Base-by-base conservation (phyloP, 192 early-diverging fungal species). In the Phycomyces blakesleeanus region DNA sequence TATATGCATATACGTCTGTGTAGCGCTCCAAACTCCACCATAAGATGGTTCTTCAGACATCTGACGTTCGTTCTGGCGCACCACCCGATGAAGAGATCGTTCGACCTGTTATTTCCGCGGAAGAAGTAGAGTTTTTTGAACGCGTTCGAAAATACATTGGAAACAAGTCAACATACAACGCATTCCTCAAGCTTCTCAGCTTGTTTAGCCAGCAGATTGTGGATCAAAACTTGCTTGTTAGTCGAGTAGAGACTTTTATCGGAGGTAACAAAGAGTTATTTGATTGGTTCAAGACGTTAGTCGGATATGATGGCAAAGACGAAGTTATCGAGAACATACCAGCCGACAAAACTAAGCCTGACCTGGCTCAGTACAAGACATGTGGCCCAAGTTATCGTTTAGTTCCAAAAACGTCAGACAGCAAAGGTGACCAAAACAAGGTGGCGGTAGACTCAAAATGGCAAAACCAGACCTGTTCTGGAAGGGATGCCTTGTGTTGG, bases 41-140 rank as follows among this genome's bases (percentile, higher is more conserved):
- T 11, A 51, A 49, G 2, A 18, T 25, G 27, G 59, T 42, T 26
- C 18, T 61, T 3, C 44, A 61, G 49, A 51, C 49, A 37, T 61
- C 59, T 49, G 27, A 61, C 29, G 59, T 61, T n/a, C 47, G 59
- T 1, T 61, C 57, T 12, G 38, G 60, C 4, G 25, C 21, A 1
- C 29, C 55, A 4, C 16, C 49, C 5, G 60, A 62, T 15, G 49
- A 62, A 51, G 60, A 62, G 10, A 29, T 52, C 15, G 34, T 52
- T 10, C 60, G 51, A 26, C 72, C 72, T 1, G 51, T 63, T 51
- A 70, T 75, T 6, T 71, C 87, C 0, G 67, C 78, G 12, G 93
- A 96, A 42, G 96, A 99, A 67, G 78, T 93, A 16, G 91, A 91
- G 37, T 93, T 98, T 73, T 98, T 99, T 80, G 95, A 98, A 58